These are phyloP conservation scores for Endogone sp. DNA, from an alignment of 192 early-diverging fungal genomes.

Conservation along the genomic window DNA sequence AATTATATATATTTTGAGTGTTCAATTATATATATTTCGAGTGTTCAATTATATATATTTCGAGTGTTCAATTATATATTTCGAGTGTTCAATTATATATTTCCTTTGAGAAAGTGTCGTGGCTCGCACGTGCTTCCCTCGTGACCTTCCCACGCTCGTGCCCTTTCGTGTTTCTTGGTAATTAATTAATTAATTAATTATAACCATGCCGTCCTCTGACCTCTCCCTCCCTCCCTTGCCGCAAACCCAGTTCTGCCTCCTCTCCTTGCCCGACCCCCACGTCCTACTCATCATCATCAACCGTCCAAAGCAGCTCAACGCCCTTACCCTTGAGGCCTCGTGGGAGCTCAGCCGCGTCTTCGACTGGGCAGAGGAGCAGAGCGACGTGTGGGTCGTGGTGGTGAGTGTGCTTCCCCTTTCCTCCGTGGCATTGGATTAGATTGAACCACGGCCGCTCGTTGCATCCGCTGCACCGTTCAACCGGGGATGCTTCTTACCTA, in stretches of 20 bases:
- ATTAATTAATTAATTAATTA: neutral
- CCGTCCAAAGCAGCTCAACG: constrained; percentile 27
- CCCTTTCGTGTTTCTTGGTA: neutral
- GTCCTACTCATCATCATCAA: constrained; percentile 32
- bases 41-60: no score
- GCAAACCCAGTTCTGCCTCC: constrained; percentile 12
- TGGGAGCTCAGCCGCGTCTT: constrained; percentile 25
- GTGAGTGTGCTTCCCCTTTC: no score
- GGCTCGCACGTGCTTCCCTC: no score
- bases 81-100: no score
- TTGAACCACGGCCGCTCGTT: no score
- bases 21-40: no score
- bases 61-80: no score
- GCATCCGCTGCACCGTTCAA: no score
- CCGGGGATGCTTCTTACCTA: neutral
- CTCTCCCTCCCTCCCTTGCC: constrained; percentile 3
- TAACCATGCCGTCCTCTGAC: neutral
- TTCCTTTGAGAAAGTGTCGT: no score
- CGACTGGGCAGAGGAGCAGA: constrained; percentile 24
- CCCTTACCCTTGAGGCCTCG: constrained; percentile 21
- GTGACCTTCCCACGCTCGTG: no score
- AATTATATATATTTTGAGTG: no score
- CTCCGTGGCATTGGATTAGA: no score
- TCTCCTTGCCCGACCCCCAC: constrained; percentile 17
- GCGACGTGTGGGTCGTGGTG: constrained; percentile 24